These are phyloP conservation scores for Lentinula lateritia DNA, from an alignment of 768 basidiomycete genomes.

Conservation along the genomic window DNA sequence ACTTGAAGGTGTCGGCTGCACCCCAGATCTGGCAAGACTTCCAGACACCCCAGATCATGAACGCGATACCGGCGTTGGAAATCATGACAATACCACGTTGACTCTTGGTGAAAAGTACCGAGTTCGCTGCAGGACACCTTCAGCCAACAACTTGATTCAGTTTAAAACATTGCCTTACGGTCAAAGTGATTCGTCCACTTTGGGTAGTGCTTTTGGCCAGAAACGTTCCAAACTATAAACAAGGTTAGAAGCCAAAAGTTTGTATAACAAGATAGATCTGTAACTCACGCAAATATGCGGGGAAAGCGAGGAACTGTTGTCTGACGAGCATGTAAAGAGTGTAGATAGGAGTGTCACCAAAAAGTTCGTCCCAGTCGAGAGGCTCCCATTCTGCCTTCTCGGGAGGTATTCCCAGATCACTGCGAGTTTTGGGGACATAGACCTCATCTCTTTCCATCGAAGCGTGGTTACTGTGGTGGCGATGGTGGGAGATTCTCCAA, in stretches of 20 bases:
- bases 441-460: slow-evolving; percentile 22
- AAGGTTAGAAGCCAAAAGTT: slow-evolving; percentile 12
- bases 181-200: slow-evolving; percentile 65
- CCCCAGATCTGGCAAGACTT: slow-evolving; percentile 33
- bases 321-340: slow-evolving; percentile 32
- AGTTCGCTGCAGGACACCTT: slow-evolving; percentile 33
- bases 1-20: slow-evolving; percentile 35
- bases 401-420: slow-evolving; percentile 28
- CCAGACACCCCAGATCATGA: slow-evolving; percentile 37
- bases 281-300: slow-evolving; percentile 34
- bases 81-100: slow-evolving; percentile 49
- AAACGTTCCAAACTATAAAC: slow-evolving; percentile 51
- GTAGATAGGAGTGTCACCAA: slow-evolving; percentile 38
- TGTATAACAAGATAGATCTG: background rate
- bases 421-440: slow-evolving; percentile 35
- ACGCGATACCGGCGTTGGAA: slow-evolving; percentile 51
- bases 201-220: slow-evolving; percentile 54
- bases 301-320: slow-evolving; percentile 37
- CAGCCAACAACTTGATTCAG: slow-evolving; percentile 27
- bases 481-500: slow-evolving; percentile 22
- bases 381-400: slow-evolving; percentile 7
- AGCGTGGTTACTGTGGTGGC: slow-evolving; percentile 21
- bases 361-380: slow-evolving; percentile 29
- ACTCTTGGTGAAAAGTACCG: slow-evolving; percentile 47
- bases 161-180: slow-evolving; percentile 39